Evolutionary conservation across 768 basidiomycete genomes (phyloP).

Genomic region (Zangia roseola): DNA sequence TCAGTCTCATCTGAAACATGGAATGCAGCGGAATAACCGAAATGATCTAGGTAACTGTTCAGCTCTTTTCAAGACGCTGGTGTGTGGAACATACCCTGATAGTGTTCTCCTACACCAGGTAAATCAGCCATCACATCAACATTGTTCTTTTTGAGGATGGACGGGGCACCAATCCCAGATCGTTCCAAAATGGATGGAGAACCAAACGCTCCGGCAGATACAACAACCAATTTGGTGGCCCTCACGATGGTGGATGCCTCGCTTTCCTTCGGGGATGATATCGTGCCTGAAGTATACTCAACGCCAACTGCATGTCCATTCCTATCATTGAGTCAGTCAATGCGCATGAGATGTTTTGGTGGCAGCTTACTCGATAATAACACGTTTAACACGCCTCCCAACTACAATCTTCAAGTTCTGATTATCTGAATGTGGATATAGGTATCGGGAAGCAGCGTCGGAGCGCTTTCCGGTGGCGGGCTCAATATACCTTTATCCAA

Average conservation of each 20-base stretch:
- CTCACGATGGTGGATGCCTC: slow-evolving; percentile 16
- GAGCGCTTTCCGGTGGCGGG: slow-evolving; percentile 35
- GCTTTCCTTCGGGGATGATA: slow-evolving; percentile 16
- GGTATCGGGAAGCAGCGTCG: slow-evolving; percentile 34
- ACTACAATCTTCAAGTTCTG: slow-evolving; percentile 33
- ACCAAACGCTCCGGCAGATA: slow-evolving; percentile 55
- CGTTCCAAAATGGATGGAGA: slow-evolving; percentile 57
- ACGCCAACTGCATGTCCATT: slow-evolving; percentile 37
- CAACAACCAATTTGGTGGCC: slow-evolving; percentile 43
- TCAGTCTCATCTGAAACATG: slow-evolving; percentile 42
- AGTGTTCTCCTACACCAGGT: slow-evolving; percentile 77
- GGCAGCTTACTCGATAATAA: slow-evolving; percentile 35
- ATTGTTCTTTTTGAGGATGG: slow-evolving; percentile 44
- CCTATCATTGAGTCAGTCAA: slow-evolving; percentile 14
- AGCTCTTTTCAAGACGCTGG: too few relatives aligned
- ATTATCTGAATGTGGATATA: slow-evolving; percentile 35
- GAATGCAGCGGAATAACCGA: slow-evolving; percentile 29
- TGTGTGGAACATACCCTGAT: slow-evolving; percentile 39
- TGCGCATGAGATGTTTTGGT: background rate
- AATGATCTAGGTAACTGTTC: slow-evolving; percentile 16
- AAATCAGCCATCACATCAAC: slow-evolving; percentile 57
- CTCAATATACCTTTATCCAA: slow-evolving; percentile 49
- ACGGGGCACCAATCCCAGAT: slow-evolving; percentile 64
- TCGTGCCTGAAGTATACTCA: slow-evolving; percentile 32
- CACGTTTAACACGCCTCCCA: slow-evolving; percentile 35